These are phyloP conservation scores for Phialophora expanda DNA, from an alignment of 2,329 filamentous ascomycete species.

Conservation along the genomic window DNA sequence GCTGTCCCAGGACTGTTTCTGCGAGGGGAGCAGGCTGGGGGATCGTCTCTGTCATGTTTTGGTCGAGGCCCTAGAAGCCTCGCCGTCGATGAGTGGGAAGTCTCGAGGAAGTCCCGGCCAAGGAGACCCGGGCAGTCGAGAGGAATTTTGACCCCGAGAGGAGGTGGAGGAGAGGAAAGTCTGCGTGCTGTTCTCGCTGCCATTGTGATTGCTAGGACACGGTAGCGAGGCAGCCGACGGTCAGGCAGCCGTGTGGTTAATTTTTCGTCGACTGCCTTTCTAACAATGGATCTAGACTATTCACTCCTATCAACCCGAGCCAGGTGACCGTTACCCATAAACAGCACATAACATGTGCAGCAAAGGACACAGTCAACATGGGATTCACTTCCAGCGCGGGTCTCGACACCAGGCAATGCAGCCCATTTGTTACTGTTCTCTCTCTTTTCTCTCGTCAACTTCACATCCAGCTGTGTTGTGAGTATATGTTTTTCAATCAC, in stretches of 20 bases:
- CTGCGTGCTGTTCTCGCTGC: background rate
- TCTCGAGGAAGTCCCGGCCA: background rate
- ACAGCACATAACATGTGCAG: background rate
- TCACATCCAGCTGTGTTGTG: background rate
- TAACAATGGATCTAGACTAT: background rate
- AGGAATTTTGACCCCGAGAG: background rate
- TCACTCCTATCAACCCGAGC: background rate
- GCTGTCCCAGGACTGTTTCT: background rate
- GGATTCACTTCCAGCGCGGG: background rate
- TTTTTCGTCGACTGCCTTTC: background rate
- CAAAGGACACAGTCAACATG: background rate
- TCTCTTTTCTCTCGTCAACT: background rate
- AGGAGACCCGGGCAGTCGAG: background rate
- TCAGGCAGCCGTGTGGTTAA: background rate
- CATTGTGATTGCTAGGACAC: background rate
- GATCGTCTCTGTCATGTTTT: background rate
- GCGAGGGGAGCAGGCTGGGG: background rate
- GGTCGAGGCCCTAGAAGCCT: background rate
- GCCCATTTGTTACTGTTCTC: too few species aligned
- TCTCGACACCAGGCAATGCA: background rate
- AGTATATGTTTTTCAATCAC: background rate
- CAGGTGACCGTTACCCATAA: background rate
- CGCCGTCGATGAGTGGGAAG: background rate
- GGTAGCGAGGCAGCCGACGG: background rate
- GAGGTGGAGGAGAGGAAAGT: background rate